Base-by-base conservation (phyloP, 768 basidiomycete genomes). In the Collybiopsis confluens region DNA sequence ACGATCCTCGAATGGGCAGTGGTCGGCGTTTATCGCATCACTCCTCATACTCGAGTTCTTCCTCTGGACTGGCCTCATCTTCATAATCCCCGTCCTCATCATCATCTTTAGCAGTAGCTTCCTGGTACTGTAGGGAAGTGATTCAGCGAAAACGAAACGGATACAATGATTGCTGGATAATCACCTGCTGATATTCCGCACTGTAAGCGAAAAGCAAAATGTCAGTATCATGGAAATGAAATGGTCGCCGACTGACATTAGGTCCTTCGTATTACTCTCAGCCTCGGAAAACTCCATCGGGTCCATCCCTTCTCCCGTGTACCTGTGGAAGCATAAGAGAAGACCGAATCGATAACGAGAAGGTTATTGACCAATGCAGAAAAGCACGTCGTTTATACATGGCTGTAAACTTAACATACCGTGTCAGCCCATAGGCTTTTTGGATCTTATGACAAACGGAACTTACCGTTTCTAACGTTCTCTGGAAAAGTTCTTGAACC, bases 241-340 rank as follows among this genome's bases (percentile, higher is more conserved):
- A 28, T 28, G 1, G 10, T 5, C n/a, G 8, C 28, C 16, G 21
- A 72, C 90, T 67, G 66, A 92, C 90, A 92, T 85, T 45, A 93
- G 67, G 70, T 93, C 92, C 2, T 76, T 78, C 2, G 80, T 73
- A 65, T 92, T 92, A 64, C 87, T 92, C 71, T 92, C 90, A 0
- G 92, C 91, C 67, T 93, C 91, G 0, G 87, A 79, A 68, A 93
- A 92, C 69, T 93, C 80, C 85, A 86, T 80, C 16, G 79, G 65
- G 64, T 94, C 93, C 93, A 95, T 94, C 40, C 92, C 92, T 67
- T 95, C 92, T 11, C 83, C 88, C 8, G 84, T 88, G 66, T 92
- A 94, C 77, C 75, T 77, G 52, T 5, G 55, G 4, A 9, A 3
- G 15, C 8, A 49, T 21, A 23, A 35, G 46, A n/a, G 43, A 35